Evolutionary conservation across 257 asterid species (phyloP), one percentile per base, ranked within the genome.

Genomic region (Solanum sejunctum): DNA sequence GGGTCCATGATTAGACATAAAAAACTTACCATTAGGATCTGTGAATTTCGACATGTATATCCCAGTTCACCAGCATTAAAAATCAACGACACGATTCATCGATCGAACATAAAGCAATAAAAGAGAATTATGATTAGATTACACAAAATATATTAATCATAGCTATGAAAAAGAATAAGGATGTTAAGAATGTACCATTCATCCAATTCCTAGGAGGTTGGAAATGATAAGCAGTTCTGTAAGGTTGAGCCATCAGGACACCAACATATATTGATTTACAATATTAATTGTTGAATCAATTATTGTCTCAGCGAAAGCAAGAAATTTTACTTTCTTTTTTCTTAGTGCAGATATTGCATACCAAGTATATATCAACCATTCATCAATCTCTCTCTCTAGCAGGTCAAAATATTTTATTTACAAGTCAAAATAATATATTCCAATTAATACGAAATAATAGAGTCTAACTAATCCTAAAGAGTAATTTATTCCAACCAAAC

Each of bases 1-100:
- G 8, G 8, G 12, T 21, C 10, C 10, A 71, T 12, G 3, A 45
- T n/a, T 12, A 45, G n/a, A 72, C 13, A 7, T 10, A 58, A 73
- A n/a, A 32, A 57, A 72, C 87, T 87, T 84, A 93, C 95, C 97
- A 90, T 93, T 92, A 84, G 97, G 97, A 89, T 93, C 97, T 93
- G 89, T 55, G 36, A 85, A 83, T 73, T 32, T n/a, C 12, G 2
- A 12, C 58, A 73, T 41, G 32, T 3, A 47, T 72, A 20, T 72
- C 39, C 81, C 56, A 72, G 36, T 72, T 43, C 81, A 43, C 0
- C 80, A 71, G 20, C 80, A 41, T 20, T 43, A 17, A 16, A 41
- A 71, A 32, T 10, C 79, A 12, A n/a, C 8, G 7, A 21, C n/a
- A 45, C 12, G 6, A 72, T 45, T 8, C 81, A 45, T 49, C 58